Evolutionary conservation across 139 green algal genomes (phyloP).

Genomic region (Mesotaenium endlicherianum): DNA sequence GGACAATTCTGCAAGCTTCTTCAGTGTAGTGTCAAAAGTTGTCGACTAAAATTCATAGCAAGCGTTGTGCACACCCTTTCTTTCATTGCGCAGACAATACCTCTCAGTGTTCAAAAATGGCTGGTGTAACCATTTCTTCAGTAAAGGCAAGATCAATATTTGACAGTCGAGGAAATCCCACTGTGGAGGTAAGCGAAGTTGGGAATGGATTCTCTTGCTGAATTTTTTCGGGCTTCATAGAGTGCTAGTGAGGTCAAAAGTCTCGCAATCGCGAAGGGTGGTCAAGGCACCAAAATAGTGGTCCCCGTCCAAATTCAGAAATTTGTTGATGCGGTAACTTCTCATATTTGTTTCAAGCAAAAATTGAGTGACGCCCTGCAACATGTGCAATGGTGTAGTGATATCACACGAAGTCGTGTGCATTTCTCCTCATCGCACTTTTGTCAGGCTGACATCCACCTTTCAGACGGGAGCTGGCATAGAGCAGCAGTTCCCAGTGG

Average conservation of each 20-base stretch:
- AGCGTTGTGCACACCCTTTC: too few species aligned
- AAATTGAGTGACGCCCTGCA: background rate
- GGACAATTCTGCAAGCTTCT: too few species aligned
- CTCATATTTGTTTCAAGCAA: background rate
- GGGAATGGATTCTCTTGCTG: background rate
- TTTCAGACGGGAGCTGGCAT: slow-evolving; percentile 34
- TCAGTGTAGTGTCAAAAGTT: too few species aligned
- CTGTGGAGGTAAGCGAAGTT: slow-evolving; percentile 72
- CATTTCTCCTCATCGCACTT: background rate
- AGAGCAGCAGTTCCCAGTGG: slow-evolving; percentile 33
- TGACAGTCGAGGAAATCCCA: slow-evolving; percentile 97
- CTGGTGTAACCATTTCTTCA: slow-evolving; percentile 33
- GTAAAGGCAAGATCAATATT: slow-evolving; percentile 84
- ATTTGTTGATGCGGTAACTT: background rate
- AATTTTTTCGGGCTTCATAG: slow-evolving; percentile 1
- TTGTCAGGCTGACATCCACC: slow-evolving; percentile 35
- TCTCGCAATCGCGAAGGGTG: too few species aligned
- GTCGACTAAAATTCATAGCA: too few species aligned
- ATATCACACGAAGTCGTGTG: background rate
- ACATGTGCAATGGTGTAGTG: background rate
- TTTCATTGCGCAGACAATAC: too few species aligned
- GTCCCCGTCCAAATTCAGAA: too few species aligned
- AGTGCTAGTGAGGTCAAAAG: too few species aligned
- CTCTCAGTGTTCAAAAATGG: too few species aligned
- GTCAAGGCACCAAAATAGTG: too few species aligned